Evolutionary conservation across 176 grass and related monocot species (phyloP).

Genomic region (Panicum miliaceum): DNA sequence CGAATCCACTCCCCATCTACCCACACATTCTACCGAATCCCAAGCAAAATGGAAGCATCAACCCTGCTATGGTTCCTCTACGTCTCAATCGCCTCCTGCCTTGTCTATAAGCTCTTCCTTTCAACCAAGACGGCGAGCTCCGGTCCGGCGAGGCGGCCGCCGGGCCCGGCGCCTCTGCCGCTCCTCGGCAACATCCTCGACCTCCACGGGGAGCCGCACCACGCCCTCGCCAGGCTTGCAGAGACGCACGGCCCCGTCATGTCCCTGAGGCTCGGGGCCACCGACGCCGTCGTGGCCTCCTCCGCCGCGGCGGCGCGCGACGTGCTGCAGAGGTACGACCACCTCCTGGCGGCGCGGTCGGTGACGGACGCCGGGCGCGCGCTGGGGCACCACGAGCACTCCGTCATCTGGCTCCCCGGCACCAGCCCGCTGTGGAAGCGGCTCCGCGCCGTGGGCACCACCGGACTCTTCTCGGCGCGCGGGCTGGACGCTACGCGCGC

Average conservation of each 20-base stretch:
- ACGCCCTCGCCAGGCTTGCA: conserved; percentile 54
- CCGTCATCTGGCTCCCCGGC: conserved; percentile 52
- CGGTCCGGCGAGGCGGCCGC: conserved; percentile 34
- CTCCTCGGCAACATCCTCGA: conserved; percentile 61
- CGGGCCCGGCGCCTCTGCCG: conserved; percentile 40
- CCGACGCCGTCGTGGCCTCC: conserved; percentile 49
- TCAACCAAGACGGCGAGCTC: neutral
- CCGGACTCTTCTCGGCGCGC: conserved; percentile 54
- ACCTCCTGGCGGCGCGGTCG: conserved; percentile 45
- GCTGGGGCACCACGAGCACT: conserved; percentile 49
- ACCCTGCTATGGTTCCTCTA: conserved; percentile 42
- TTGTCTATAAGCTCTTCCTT: conserved; percentile 46
- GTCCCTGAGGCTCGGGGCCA: conserved; percentile 54
- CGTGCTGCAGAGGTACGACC: conserved; percentile 56
- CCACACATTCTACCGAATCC: neutral
- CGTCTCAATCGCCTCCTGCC: conserved; percentile 30
- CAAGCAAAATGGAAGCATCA: conserved; percentile 39
- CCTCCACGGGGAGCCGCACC: conserved; percentile 51
- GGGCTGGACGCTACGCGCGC: conserved; percentile 47
- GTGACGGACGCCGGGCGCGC: conserved; percentile 48
- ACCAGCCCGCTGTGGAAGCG: conserved; percentile 56
- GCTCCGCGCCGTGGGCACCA: conserved; percentile 55
- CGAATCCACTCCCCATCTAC: neutral
- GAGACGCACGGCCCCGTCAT: conserved; percentile 56
- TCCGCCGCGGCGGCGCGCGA: conserved; percentile 54